Base-by-base conservation (phyloP, 108 stramenopile genomes). In the Nitzschia palea region DNA sequence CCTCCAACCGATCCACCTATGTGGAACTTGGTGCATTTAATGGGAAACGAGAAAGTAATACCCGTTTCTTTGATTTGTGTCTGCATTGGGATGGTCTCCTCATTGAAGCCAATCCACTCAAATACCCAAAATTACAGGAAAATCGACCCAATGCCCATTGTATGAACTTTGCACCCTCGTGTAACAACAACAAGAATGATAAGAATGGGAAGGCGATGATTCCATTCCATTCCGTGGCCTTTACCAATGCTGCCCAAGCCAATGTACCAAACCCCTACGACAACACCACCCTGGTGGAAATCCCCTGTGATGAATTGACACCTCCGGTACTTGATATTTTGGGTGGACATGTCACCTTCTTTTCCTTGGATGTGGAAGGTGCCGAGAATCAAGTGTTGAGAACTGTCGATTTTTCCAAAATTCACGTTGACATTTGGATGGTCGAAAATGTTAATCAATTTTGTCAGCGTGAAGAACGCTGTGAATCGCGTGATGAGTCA, bases 331-430 rank as follows among this genome's bases (percentile, higher is more conserved):
- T 52, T 17, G 78, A 84, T 26, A 34, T 87, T 3, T 82, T 87
- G 51, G 36, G 65, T 5, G 60, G 70, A 15, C 34, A 44, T 0
- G 61, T 81, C 15, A 55, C 67, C 14, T 88, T 88, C 44, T 76
- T 88, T 32, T 85, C 84, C 2, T 50, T 88, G 70, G 87, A 88
- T 54, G 87, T 85, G 34, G 87, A 88, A 68, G 87, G 87, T 1
- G 77, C 84, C 0, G 87, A 88, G 55, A 10, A 50, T 3, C 34
- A 64, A 35, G 80, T 86, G 3, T 56, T 90, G 73, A 50, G 73
- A 22, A 82, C 72, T 12, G 52, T 90, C 4, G 83, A 90, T 61
- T 86, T 87, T 51, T 10, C 55, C 17, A 56, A 67, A 35, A 27
- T 86, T 25, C 31, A 47, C 5, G 68, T 90, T 35, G 77, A 82